These are phyloP conservation scores for Acanthamoeba lenticulata DNA, from an alignment of 208 protist genomes.

Conservation along the genomic window DNA sequence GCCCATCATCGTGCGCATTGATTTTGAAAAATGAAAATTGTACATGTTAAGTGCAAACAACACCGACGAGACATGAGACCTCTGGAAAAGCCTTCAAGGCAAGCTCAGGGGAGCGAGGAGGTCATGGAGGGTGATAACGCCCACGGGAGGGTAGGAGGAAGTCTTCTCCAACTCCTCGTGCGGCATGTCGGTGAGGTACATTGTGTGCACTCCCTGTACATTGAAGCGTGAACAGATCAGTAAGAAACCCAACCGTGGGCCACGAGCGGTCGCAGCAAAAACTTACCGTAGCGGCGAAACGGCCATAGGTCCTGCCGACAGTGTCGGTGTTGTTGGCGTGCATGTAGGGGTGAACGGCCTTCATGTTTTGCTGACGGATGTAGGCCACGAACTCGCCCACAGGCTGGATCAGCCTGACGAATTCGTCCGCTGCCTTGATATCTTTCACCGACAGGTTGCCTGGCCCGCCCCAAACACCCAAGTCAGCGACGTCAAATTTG, in stretches of 20 bases:
- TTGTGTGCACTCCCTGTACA: neutral
- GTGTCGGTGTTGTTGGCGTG: conserved; percentile 22
- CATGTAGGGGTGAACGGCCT: conserved; percentile 37
- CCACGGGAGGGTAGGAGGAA: neutral
- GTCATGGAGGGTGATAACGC: neutral
- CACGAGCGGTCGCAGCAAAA: too few species aligned
- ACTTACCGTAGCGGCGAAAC: neutral
- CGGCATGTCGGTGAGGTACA: conserved; percentile 4
- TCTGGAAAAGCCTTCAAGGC: too few species aligned
- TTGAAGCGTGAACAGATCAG: neutral
- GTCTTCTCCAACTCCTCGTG: conserved; percentile 1
- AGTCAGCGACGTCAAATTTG: too few species aligned
- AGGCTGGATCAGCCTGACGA: conserved; percentile 1
- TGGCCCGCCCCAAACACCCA: neutral
- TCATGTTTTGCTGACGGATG: conserved; percentile 28
- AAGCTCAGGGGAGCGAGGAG: neutral
- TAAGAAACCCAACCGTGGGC: too few species aligned
- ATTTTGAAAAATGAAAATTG: too few species aligned
- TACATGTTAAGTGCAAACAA: too few species aligned
- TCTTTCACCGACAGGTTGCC: conserved; percentile 17
- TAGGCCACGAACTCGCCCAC: neutral
- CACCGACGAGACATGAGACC: too few species aligned
- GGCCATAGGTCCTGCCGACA: neutral
- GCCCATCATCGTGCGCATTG: too few species aligned
- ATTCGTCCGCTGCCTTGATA: neutral